These are phyloP conservation scores for Carex parvula DNA, from an alignment of 176 grass and related monocot species.

Conservation along the genomic window DNA sequence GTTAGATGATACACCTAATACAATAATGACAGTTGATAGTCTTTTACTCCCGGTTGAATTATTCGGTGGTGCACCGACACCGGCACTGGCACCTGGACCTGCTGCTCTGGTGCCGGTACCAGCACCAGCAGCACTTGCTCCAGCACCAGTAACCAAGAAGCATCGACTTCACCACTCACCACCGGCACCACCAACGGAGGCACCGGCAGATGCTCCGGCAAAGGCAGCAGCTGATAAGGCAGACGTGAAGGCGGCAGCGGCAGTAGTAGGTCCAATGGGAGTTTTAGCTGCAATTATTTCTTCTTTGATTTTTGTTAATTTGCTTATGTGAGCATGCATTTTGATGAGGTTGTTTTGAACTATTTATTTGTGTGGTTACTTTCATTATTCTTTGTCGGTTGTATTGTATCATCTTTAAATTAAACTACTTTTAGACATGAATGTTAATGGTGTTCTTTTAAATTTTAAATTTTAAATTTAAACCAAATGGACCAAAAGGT, in stretches of 20 bases:
- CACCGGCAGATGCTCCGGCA: constrained; percentile 35
- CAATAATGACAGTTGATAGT: constrained; percentile 59
- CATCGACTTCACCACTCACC: constrained; percentile 34
- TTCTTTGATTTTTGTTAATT: constrained; percentile 26
- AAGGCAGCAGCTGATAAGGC: constrained; percentile 47
- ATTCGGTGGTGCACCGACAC: constrained; percentile 36
- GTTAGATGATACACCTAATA: constrained; percentile 68
- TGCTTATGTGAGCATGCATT: constrained; percentile 32
- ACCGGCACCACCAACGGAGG: constrained; percentile 18
- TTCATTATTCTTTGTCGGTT: constrained; percentile 23
- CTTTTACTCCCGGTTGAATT: constrained; percentile 67
- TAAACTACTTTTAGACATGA: background rate
- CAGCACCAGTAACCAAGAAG: constrained; percentile 8
- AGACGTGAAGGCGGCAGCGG: constrained; percentile 28
- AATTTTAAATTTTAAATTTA: background rate
- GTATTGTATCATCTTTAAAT: background rate
- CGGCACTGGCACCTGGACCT: constrained; percentile 27
- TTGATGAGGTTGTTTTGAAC: constrained; percentile 8
- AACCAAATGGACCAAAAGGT: background rate
- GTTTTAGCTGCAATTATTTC: constrained; percentile 22
- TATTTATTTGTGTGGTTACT: background rate
- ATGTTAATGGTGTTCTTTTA: background rate
- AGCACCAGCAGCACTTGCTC: background rate
- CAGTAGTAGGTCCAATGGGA: background rate
- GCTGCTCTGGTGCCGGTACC: constrained; percentile 22